phyloP scores from a whole-genome alignment of 78 protist species.

The Planoprotostelium fungivorum region DNA sequence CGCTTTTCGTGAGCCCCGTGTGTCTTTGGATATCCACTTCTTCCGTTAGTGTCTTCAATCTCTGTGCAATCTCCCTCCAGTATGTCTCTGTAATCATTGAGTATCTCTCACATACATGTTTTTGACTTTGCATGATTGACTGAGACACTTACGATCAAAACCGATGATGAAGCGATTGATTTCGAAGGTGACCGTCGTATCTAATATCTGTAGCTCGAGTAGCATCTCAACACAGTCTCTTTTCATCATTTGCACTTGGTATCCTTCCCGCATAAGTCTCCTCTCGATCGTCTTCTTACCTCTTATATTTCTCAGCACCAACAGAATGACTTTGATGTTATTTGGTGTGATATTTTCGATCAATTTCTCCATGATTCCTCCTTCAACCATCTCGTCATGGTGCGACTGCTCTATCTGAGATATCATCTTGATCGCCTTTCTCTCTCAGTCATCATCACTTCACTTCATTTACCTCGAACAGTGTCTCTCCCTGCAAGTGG shows the following conservation, averaged over 20 bases:
- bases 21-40: background rate
- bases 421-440: background rate
- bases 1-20: background rate
- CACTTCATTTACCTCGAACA: background rate
- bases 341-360: background rate
- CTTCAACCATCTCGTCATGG: background rate
- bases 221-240: background rate
- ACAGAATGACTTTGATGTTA: background rate
- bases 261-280: background rate
- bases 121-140: background rate
- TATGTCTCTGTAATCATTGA: background rate
- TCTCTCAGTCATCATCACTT: too few species aligned
- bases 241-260: background rate
- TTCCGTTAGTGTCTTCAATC: background rate
- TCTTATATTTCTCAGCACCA: background rate
- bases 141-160: background rate
- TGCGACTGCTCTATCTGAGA: background rate
- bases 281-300: background rate
- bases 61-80: background rate
- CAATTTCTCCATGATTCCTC: background rate
- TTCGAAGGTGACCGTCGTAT: background rate
- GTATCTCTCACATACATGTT: background rate
- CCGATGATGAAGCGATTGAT: background rate
- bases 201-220: background rate
- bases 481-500: background rate